These are phyloP conservation scores for Hsuehochloa calcarea DNA, from an alignment of 176 grass and related monocot species.

Conservation along the genomic window DNA sequence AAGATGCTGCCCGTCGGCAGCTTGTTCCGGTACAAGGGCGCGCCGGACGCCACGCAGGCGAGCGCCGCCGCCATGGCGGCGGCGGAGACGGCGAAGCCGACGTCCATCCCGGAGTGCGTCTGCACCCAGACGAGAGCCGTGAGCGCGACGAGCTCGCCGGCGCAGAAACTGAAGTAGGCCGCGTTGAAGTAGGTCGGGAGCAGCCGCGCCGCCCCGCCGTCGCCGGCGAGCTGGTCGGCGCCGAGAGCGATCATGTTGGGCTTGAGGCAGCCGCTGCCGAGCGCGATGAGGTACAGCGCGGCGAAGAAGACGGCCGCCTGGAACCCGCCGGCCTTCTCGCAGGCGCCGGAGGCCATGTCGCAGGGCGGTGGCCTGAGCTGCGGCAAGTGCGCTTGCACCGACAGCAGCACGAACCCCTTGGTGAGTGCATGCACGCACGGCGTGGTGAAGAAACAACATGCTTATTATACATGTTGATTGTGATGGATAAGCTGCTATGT, in stretches of 20 bases:
- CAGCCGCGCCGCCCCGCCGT: neutral
- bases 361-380: constrained; percentile 51
- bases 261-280: constrained; percentile 61
- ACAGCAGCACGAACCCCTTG: constrained; percentile 46
- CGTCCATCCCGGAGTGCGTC: constrained; percentile 48
- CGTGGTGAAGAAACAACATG: neutral
- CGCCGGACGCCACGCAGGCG: constrained; percentile 33
- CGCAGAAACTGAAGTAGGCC: constrained; percentile 59
- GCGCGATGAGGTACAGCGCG: constrained; percentile 58
- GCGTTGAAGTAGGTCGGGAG: constrained; percentile 61
- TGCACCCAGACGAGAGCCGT: constrained; percentile 58
- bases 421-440: neutral
- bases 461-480: no score
- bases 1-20: constrained; percentile 53
- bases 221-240: constrained; percentile 38
- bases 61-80: constrained; percentile 34
- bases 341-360: constrained; percentile 45
- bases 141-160: constrained; percentile 53
- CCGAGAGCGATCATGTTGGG: constrained; percentile 61
- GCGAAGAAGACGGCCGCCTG: constrained; percentile 47
- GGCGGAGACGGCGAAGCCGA: constrained; percentile 50
- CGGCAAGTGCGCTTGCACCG: constrained; percentile 39
- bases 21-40: constrained; percentile 50
- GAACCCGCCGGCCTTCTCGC: constrained; percentile 37
- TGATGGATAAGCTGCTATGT: no score